These are phyloP conservation scores for Linanthus parryae DNA, from an alignment of 148 eudicot species.

Conservation along the genomic window DNA sequence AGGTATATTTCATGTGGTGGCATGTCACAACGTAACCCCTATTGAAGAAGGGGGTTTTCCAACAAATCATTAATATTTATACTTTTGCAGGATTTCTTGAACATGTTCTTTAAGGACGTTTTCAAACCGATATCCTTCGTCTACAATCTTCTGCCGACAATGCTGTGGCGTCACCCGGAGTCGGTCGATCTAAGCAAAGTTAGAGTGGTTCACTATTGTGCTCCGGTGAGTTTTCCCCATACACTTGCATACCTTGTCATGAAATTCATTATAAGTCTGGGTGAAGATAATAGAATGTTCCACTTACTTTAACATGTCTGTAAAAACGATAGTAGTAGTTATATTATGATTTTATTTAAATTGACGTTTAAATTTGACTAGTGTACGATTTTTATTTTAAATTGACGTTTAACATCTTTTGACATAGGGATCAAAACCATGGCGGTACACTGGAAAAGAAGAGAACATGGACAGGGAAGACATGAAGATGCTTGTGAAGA, in stretches of 20 bases:
- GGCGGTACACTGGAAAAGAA: slow-evolving; percentile 45
- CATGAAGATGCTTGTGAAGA: slow-evolving; percentile 33
- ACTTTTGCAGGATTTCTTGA: slow-evolving; percentile 31
- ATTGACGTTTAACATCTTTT: not conserved
- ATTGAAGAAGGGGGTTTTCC: too few species aligned
- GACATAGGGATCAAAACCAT: slow-evolving; percentile 36
- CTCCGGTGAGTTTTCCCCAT: slow-evolving; percentile 23
- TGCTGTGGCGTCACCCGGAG: slow-evolving; percentile 52
- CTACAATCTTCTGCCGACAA: slow-evolving; percentile 40
- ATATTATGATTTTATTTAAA: too few species aligned
- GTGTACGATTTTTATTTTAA: not conserved
- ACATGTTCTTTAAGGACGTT: slow-evolving; percentile 38
- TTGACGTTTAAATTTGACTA: not conserved
- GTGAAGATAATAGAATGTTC: not conserved
- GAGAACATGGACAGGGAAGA: slow-evolving; percentile 46
- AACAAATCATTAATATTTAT: not conserved
- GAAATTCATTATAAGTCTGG: not conserved
- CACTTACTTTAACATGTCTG: not conserved
- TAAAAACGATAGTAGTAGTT: not conserved
- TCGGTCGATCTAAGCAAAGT: slow-evolving; percentile 25
- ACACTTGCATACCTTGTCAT: too few species aligned
- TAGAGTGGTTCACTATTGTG: slow-evolving; percentile 48
- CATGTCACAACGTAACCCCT: too few species aligned
- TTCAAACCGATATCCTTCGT: slow-evolving; percentile 32
- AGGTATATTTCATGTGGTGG: too few species aligned